These are phyloP conservation scores for Zychaea mexicana DNA, from an alignment of 371 early-diverging fungal species.

Conservation along the genomic window DNA sequence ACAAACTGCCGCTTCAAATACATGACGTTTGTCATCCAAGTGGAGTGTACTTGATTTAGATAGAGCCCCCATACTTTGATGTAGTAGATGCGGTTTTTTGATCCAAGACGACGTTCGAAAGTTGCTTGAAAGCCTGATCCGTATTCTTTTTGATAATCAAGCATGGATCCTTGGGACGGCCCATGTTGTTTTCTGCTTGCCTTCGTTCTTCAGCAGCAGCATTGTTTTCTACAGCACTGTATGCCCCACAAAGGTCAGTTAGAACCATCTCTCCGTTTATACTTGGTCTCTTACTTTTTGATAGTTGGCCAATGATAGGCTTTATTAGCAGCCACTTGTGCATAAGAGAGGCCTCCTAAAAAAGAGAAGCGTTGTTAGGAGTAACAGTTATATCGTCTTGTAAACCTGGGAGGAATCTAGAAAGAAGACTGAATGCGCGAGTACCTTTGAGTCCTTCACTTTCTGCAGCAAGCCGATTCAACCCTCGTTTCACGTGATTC, in stretches of 20 bases:
- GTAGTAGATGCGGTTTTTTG: background rate
- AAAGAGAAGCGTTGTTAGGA: background rate
- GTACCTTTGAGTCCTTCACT: slow-evolving; percentile 39
- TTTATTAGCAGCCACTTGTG: slow-evolving; percentile 21
- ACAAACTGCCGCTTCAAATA: background rate
- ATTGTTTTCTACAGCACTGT: slow-evolving; percentile 30
- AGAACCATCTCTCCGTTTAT: background rate
- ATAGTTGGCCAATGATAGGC: slow-evolving; percentile 7
- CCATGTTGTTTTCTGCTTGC: slow-evolving; percentile 19
- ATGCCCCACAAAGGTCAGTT: too few species aligned
- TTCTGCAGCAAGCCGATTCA: slow-evolving; percentile 26
- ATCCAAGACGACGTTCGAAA: slow-evolving; percentile 14
- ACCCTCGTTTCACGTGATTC: slow-evolving; percentile 23
- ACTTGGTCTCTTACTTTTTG: slow-evolving; percentile 14
- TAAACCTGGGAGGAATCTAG: background rate
- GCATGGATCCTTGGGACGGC: slow-evolving; percentile 29
- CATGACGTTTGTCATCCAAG: background rate
- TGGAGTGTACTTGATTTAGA: too few species aligned
- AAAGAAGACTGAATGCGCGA: background rate
- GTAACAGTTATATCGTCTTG: background rate
- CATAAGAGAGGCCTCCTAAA: slow-evolving; percentile 27
- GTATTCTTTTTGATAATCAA: slow-evolving; percentile 29
- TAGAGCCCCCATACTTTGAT: slow-evolving; percentile 14
- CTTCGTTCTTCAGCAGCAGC: slow-evolving; percentile 19
- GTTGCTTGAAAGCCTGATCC: slow-evolving; percentile 28